Evolutionary conservation across 2,329 filamentous ascomycete species (phyloP), one percentile per base, ranked within the genome.

Genomic region (Microcyclospora pomicola): DNA sequence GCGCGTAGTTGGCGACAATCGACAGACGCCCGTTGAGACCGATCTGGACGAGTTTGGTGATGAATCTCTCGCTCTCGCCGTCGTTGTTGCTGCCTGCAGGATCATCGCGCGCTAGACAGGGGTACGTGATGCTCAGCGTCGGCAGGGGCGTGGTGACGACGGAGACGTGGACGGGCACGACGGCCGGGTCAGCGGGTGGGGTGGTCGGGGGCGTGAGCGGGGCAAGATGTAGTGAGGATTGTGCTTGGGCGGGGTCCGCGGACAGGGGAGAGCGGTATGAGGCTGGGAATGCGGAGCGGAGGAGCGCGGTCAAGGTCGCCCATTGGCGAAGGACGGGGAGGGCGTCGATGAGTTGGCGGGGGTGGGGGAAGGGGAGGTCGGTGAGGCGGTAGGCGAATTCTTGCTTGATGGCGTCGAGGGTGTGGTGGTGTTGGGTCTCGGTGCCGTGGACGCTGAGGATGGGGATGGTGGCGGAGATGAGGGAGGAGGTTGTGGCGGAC

Each of bases 291-390:
- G 42, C 38, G 13, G 48, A 42, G 71, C 54, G 63, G 3, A 88
- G 65, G 2, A 91, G 59, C 0, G 67, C 73, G 1, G 75, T 75
- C 4, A 84, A 63, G 46, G 81, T 76, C 0, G 80, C 79, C 52
- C 84, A 91, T 55, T 91, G 83, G 11, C 84, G 69, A 12, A 91
- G 64, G 3, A 71, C 65, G 0, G 83, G 82, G n/a, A 92, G 66
- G 53, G 87, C 74, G 37, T 73, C 69, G 6, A 87, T 64, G 3
- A 92, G 63, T 53, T 92, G 82, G 35, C 76, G 72, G 0, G 84
- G 84, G 51, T 92, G 84, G 2, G 75, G 74, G 52, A 92, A 88
- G 0, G 82, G 76, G 27, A 91, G 65, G 39, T 79, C 74, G 1
- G 71, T 72, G 7, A 92, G 58, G 2, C 68, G 66, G 39, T 77